Percentiles rank a stretch among this genome's conserved stretches.
Conservation (phyloP, 352 stramenopile genomes). For the Phytophthora cactorum region DNA sequence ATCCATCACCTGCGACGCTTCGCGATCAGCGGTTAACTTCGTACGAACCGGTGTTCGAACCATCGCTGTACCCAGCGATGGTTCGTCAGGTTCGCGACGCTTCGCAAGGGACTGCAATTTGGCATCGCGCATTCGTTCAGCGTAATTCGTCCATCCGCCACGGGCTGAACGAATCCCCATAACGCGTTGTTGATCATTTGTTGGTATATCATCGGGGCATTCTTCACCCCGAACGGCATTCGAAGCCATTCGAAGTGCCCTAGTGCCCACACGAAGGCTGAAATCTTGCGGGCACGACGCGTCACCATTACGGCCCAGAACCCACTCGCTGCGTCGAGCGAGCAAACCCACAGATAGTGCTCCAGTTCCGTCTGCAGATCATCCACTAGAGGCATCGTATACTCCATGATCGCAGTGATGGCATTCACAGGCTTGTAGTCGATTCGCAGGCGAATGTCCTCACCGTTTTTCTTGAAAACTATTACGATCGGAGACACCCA, state of each 20-base stretch:
- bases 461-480: not conserved
- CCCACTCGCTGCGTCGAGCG: not conserved
- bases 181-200: not conserved
- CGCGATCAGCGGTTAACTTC: not conserved
- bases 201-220: not conserved
- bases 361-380: not conserved
- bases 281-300: not conserved
- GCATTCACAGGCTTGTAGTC: not conserved
- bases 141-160: not conserved
- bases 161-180: not conserved
- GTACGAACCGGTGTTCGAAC: not conserved
- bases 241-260: slow-evolving; percentile 2
- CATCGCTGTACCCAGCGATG: too few species aligned
- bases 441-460: not conserved
- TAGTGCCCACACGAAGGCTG: slow-evolving; percentile 1
- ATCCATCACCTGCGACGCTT: not conserved
- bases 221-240: not conserved
- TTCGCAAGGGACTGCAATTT: not conserved
- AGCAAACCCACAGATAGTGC: not conserved
- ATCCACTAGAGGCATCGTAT: not conserved
- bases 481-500: not conserved
- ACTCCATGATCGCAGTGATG: not conserved
- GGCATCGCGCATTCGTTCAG: not conserved
- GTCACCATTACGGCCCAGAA: slow-evolving; percentile 8
- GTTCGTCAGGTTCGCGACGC: too few species aligned